These are phyloP conservation scores for Diaporthe velutina DNA, from an alignment of 2,329 filamentous ascomycete genomes.

Conservation along the genomic window DNA sequence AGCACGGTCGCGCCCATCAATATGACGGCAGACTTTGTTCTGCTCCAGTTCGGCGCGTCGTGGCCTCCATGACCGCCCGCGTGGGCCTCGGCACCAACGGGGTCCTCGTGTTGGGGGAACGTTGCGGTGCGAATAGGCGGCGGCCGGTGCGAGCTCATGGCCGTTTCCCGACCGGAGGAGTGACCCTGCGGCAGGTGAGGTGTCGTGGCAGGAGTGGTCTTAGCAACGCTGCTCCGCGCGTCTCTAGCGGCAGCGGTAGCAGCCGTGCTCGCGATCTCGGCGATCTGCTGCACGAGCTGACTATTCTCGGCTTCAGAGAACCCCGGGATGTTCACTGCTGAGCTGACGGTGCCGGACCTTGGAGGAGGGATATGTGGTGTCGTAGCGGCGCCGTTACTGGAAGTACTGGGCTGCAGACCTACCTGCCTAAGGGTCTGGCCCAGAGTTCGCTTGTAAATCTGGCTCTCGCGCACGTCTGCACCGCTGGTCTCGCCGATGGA, in stretches of 20 bases:
- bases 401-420: constrained; percentile 67
- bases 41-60: constrained; percentile 98
- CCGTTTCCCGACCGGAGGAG: constrained; percentile 37
- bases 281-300: constrained; percentile 85
- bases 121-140: constrained; percentile 52
- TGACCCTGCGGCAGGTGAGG: constrained; percentile 40
- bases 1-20: constrained; percentile 89
- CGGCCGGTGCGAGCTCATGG: constrained; percentile 42
- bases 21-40: constrained; percentile 89
- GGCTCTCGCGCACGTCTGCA: constrained; percentile 85
- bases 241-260: constrained; percentile 89
- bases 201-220: constrained; percentile 35
- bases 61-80: constrained; percentile 75
- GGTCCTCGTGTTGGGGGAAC: constrained; percentile 62
- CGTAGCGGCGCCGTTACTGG: constrained; percentile 61
- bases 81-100: constrained; percentile 42
- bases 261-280: constrained; percentile 93
- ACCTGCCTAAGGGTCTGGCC: constrained; percentile 90
- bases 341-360: constrained; percentile 62
- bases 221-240: constrained; percentile 54
- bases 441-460: constrained; percentile 92
- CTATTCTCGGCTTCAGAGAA: constrained; percentile 87
- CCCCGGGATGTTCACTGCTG: constrained; percentile 71
- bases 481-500: constrained; percentile 62
- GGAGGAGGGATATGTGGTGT: constrained; percentile 82